Base-by-base conservation (phyloP, 768 basidiomycete species). In the Cyclocybe cylindracea region DNA sequence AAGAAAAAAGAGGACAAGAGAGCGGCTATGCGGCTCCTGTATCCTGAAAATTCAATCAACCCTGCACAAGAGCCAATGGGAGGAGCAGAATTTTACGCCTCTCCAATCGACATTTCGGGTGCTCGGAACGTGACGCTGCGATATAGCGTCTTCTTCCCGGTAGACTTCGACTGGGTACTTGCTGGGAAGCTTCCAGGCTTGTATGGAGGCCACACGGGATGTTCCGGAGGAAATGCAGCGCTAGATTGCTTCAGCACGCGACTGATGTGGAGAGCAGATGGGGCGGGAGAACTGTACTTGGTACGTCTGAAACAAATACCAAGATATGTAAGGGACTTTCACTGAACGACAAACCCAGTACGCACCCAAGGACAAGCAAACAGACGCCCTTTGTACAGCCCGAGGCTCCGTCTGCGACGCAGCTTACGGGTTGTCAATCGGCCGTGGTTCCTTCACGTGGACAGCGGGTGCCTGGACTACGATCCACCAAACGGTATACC, bases 111-210 rank as follows among this genome's bases (percentile, higher is more conserved):
- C 19, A 61, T 88, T 11, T 44, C 69, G 0, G 40, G 61, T 14
- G 86, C 84, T 7, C 58, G 51, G 18, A 86, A 76, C 54, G 83
- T 86, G 24, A 79, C 81, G 7, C 62, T 90, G 39, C 68, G 61
- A 16, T 95, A 93, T 64, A 84, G 82, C 63, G 83, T 91, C 8
- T 93, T 85, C 67, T 92, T 96, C 61, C 89, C 88, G 0, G 53
- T 47, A 0, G 79, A 83, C 54, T 95, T 92, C 56, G 76, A 86
- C 46, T 95, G 84, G 76, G 90, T 91, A 13, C 74, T 80, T 47
- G 93, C 81, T 4, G 94, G 94, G 6, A 95, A 97, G 68, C 65
- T 95, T 5, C 91, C 93, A 0, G 94, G 93, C 0, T 55, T 94
- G 4, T 91, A 85, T 59, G 87, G 87, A 0, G 88, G 88, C 0